phyloP scores from a whole-genome alignment of 768 basidiomycete genomes.

The Lyophyllum decastes region DNA sequence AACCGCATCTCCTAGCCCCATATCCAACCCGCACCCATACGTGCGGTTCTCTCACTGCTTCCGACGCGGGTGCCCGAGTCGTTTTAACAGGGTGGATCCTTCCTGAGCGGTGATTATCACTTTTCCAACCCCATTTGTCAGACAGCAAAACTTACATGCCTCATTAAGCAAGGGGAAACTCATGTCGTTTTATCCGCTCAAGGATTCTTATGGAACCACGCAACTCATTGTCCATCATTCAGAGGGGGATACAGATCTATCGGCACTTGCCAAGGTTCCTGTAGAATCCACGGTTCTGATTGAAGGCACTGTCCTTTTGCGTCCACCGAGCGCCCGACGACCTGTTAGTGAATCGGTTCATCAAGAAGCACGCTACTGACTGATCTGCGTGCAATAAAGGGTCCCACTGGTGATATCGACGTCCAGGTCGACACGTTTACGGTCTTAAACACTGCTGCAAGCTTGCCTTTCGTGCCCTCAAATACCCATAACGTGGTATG shows the following conservation, averaged over 20 bases:
- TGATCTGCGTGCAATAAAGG: slow-evolving; percentile 35
- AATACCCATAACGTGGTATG: slow-evolving; percentile 75
- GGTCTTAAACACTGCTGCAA: slow-evolving; percentile 78
- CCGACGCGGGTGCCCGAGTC: slow-evolving; percentile 57
- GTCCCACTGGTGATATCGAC: slow-evolving; percentile 75
- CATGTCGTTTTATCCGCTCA: slow-evolving; percentile 86
- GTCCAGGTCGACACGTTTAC: slow-evolving; percentile 69
- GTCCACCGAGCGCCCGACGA: slow-evolving; percentile 64
- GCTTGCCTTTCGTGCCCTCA: slow-evolving; percentile 85
- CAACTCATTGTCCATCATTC: slow-evolving; percentile 74
- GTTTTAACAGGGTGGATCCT: slow-evolving; percentile 83
- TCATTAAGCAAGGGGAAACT: slow-evolving; percentile 64
- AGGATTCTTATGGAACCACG: slow-evolving; percentile 72
- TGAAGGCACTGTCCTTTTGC: slow-evolving; percentile 66
- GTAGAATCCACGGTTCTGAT: slow-evolving; percentile 79
- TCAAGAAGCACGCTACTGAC: slow-evolving; percentile 17
- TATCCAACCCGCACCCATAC: slow-evolving; percentile 63
- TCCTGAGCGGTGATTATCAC: slow-evolving; percentile 68
- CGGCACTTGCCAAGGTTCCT: slow-evolving; percentile 61
- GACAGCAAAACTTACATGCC: slow-evolving; percentile 33
- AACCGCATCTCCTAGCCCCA: slow-evolving; percentile 43
- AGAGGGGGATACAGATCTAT: slow-evolving; percentile 30
- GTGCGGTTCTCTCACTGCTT: slow-evolving; percentile 57
- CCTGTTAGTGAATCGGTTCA: slow-evolving; percentile 44
- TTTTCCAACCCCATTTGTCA: slow-evolving; percentile 31